Evolutionary conservation across 208 protist species (phyloP), one percentile per base, ranked within the genome.

Genomic region (Crithidia sp.): DNA sequence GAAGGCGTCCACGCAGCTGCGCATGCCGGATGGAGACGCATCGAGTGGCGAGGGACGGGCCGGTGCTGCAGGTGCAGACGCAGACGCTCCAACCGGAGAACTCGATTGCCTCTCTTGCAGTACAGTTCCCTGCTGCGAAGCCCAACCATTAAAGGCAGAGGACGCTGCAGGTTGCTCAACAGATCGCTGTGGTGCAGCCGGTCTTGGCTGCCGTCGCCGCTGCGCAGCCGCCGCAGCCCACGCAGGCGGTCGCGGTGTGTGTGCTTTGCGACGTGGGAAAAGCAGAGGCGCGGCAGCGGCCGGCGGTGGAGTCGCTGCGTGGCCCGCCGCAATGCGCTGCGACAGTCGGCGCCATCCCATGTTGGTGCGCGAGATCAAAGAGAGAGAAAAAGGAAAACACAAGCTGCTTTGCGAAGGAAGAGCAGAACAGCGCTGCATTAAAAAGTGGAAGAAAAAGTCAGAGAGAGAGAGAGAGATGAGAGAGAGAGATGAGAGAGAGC

Each of bases 321-420:
- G 36, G 14, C 37, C 36, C 47, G 28, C 39, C 19, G 45, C 62
- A 7, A 44, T 44, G 13, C 12, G 44, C 36, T 7, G 3, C 55
- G 50, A 53, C 3, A 65, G 39, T 13, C 37, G 71, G 37, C 55
- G 71, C 71, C 71, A 76, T 57, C 63, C 45, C 71, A 76, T 76
- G 41, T 12, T 28, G 28, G 28, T 28, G 41, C 37, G 40, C 58
- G 36, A 47, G 4, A 49, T 28, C 1, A 28, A 28, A 28, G 1
- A 28, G 28, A 28, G 28, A 28, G 1, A 28, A 28, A 28, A 28
- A 28, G 28, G 28, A 28, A 28, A 28, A 28, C 28, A 28, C 28
- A 28, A 28, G 28, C 28, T 28, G 28, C 28, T 28, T 28, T 1
- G 28, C 28, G 28, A 1, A 28, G 28, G 28, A 28, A 28, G 28